Conservation (phyloP, 805 yeast genomes). For the Starmerella khaoyaiensis region DNA sequence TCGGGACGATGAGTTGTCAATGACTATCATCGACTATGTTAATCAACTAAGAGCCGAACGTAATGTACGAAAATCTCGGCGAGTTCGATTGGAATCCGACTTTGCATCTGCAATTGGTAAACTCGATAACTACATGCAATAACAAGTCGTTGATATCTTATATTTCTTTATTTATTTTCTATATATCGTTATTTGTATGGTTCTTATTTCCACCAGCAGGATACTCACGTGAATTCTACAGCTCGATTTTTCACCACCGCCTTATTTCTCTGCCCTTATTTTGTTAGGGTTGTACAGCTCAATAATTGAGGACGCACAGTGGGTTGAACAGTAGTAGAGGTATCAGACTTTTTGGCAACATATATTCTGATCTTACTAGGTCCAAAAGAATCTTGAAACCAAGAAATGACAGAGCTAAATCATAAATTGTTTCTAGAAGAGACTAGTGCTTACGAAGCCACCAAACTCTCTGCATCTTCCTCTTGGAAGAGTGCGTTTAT, state of each 20-base stretch:
- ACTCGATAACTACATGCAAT: conserved; percentile 5
- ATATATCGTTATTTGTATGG: neutral
- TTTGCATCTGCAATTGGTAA: conserved; percentile 10
- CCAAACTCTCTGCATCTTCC: conserved; percentile 5
- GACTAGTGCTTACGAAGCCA: conserved; percentile 11
- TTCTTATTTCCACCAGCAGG: neutral
- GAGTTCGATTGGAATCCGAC: conserved; percentile 14
- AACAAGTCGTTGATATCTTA: neutral
- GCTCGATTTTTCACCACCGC: too few relatives aligned
- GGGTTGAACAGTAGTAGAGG: too few relatives aligned
- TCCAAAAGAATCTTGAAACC: too few relatives aligned
- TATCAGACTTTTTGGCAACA: too few relatives aligned
- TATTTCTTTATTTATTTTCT: too few relatives aligned
- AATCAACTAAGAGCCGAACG: conserved; percentile 10
- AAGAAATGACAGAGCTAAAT: too few relatives aligned
- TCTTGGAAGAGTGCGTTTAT: conserved; percentile 18
- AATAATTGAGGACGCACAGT: too few relatives aligned
- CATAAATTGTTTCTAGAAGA: conserved; percentile 12
- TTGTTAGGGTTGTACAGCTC: too few relatives aligned
- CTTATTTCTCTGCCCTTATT: too few relatives aligned
- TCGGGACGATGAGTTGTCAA: neutral
- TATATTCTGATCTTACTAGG: too few relatives aligned
- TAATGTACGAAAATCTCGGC: conserved; percentile 9
- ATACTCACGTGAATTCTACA: neutral
- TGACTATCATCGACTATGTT: conserved; percentile 4